These are phyloP conservation scores for Leucosporidium creatinivorum DNA, from an alignment of 768 basidiomycete genomes.

Conservation along the genomic window DNA sequence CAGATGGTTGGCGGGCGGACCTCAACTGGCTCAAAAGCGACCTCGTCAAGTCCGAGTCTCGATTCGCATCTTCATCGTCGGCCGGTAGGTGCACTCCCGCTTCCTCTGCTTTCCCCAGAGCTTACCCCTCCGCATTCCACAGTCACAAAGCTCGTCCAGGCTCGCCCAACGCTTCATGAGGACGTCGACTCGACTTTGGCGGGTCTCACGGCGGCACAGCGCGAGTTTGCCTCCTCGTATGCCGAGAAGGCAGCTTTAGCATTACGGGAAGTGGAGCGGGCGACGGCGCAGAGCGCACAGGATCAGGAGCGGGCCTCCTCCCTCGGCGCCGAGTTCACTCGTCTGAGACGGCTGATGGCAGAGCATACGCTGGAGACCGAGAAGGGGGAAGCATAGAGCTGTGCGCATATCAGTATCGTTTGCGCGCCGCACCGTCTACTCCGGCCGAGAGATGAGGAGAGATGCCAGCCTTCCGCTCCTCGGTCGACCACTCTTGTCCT, in stretches of 20 bases:
- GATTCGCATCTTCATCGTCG: background rate
- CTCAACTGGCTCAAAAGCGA: conserved; percentile 64
- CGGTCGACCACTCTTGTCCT: too few species aligned
- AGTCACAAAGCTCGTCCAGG: conserved; percentile 14
- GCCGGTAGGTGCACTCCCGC: too few species aligned
- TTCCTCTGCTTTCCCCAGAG: background rate
- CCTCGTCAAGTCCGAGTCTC: conserved; percentile 64
- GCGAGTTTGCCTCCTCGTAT: background rate
- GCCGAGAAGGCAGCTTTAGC: background rate
- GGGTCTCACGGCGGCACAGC: background rate
- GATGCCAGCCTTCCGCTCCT: too few species aligned
- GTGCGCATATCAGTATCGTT: too few species aligned
- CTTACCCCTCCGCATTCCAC: background rate
- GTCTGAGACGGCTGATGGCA: conserved; percentile 10
- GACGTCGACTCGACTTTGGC: background rate
- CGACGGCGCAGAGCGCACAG: background rate
- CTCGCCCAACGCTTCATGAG: background rate
- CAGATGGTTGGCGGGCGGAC: conserved; percentile 66
- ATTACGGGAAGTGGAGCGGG: background rate
- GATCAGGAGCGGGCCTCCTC: background rate
- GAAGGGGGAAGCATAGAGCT: too few species aligned
- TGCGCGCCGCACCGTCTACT: too few species aligned
- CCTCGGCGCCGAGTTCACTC: conserved; percentile 2
- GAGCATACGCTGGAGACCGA: background rate
- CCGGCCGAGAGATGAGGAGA: too few species aligned